Evolutionary conservation across 2,329 filamentous ascomycete species (phyloP), one percentile per base, ranked within the genome.

Genomic region (Talaromyces piceae): DNA sequence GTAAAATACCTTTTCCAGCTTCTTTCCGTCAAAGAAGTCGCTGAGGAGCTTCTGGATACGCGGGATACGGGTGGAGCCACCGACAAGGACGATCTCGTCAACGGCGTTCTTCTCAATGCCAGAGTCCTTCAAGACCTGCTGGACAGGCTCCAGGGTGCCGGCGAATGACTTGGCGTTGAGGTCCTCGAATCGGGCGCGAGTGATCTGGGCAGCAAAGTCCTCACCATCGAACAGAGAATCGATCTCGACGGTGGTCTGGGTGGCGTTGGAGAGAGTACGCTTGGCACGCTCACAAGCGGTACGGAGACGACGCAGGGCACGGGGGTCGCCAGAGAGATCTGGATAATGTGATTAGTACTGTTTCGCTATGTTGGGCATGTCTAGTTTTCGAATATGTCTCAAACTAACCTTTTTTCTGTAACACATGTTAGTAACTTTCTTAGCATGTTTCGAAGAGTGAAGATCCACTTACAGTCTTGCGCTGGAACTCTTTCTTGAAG

Each of bases 1-100:
- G n/a, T n/a, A n/a, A n/a, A n/a, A n/a, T 54, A 72, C 70, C 82
- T 96, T 97, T 84, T 97, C 91, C 62, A 96, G 88, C 87, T 98
- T 96, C 89, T 98, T 98, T 77, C 91, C 91, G 73, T 94, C 88
- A 79, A 98, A 98, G 83, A 91, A 96, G 77, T 98, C 93, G 78
- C 86, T 91, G 62, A 98, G 85, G 61, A 98, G 87, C 84, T 97
- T 97, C 86, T 98, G 93, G 74, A 98, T 95, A 73, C 86, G 84
- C 69, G 93, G 93, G 65, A 98, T 98, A 89, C 93, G 93, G 68
- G 93, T 98, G 58, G 91, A 96, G 65, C 93, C 93, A 84, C 93
- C 93, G 68, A 98, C 93, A 67, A 98, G 87, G 66, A 98, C 93
- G 61, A 98, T 95, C 82, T 98, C 93, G 71, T 97, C 90, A 66